Evolutionary conservation across 768 basidiomycete genomes (phyloP).

Genomic region (Pleurotus platypus): DNA sequence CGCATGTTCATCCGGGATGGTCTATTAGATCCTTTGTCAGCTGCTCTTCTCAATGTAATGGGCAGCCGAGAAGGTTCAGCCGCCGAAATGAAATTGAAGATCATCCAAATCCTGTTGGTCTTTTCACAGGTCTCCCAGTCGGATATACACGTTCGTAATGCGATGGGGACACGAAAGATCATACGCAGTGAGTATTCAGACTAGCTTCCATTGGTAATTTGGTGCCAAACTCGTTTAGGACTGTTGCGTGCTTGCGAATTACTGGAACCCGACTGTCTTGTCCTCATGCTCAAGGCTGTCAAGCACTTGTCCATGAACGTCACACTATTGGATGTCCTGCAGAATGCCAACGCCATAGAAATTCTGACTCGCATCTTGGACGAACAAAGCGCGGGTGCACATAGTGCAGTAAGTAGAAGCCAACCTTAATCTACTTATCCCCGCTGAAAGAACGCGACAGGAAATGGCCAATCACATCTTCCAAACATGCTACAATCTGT

Average conservation of each 20-base stretch:
- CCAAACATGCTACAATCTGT: constrained; percentile 96
- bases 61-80: constrained; percentile 62
- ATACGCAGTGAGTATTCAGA: constrained; percentile 66
- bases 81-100: constrained; percentile 79
- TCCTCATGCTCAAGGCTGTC: constrained; percentile 88
- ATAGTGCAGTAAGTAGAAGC: constrained; percentile 64
- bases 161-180: constrained; percentile 86
- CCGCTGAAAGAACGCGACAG: constrained; percentile 33
- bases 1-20: constrained; percentile 98
- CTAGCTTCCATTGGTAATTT: constrained; percentile 1
- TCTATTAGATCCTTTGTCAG: constrained; percentile 86
- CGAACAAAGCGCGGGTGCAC: constrained; percentile 72
- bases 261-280: constrained; percentile 84
- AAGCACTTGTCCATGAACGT: constrained; percentile 96
- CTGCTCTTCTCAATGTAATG: constrained; percentile 87
- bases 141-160: constrained; percentile 90
- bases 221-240: constrained; percentile 42
- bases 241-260: constrained; percentile 83
- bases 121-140: constrained; percentile 97
- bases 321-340: constrained; percentile 84
- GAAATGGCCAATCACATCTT: constrained; percentile 98
- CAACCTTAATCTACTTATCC: neutral
- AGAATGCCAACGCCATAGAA: constrained; percentile 94
- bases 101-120: constrained; percentile 83
- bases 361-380: constrained; percentile 84